These are phyloP conservation scores for Stylosanthes scabra DNA, from an alignment of 331 rosid species.

Conservation along the genomic window DNA sequence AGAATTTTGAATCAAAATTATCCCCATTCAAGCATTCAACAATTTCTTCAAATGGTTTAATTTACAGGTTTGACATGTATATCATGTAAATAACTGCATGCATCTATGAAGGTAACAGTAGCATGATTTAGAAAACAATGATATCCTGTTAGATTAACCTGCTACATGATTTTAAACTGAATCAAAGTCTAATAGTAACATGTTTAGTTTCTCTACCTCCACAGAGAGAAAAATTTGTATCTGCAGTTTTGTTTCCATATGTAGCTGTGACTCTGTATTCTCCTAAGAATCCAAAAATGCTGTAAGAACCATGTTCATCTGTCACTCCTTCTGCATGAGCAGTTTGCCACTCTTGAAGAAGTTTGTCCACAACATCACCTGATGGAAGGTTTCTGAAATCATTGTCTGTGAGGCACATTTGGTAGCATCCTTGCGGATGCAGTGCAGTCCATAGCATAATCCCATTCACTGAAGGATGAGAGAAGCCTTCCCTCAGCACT, in stretches of 20 bases:
- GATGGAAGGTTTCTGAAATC: slow-evolving; percentile 73
- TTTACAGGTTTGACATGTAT: background rate
- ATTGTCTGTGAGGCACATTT: slow-evolving; percentile 83
- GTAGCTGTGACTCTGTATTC: slow-evolving; percentile 58
- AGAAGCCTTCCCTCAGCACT: slow-evolving; percentile 86
- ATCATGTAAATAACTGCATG: background rate
- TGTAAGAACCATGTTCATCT: slow-evolving; percentile 70
- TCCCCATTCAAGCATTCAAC: background rate
- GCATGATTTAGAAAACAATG: background rate
- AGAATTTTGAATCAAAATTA: background rate
- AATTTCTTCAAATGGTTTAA: background rate
- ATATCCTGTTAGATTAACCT: background rate
- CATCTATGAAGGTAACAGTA: background rate
- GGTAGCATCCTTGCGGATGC: slow-evolving; percentile 82
- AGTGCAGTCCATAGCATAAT: slow-evolving; percentile 92
- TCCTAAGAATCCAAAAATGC: slow-evolving; percentile 88
- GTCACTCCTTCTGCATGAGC: slow-evolving; percentile 51
- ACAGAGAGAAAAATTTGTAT: slow-evolving; percentile 65
- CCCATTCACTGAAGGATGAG: slow-evolving; percentile 85
- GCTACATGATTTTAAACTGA: background rate
- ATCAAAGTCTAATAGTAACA: slow-evolving; percentile 59
- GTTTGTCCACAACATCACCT: slow-evolving; percentile 84
- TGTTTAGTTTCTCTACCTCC: slow-evolving; percentile 78
- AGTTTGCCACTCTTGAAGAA: slow-evolving; percentile 77
- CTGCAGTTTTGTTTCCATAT: slow-evolving; percentile 50